phyloP scores from a whole-genome alignment of 768 basidiomycete species.

The Pilatotrama ljubarskyi region DNA sequence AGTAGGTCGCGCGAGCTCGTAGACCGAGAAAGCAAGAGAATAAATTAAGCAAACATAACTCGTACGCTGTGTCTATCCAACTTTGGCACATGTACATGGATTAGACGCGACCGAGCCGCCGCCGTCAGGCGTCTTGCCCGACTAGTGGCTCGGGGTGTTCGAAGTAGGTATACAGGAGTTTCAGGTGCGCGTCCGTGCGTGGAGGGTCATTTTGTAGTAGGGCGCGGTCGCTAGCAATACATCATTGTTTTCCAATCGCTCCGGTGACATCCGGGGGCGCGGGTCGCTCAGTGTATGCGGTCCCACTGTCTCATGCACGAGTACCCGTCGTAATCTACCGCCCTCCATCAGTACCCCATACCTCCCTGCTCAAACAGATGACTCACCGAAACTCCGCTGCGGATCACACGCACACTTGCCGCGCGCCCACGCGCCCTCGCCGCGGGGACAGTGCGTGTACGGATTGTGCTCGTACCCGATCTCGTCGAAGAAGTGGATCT shows the following conservation, averaged over 20 bases:
- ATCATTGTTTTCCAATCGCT: too few relatives aligned
- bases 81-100: too few relatives aligned
- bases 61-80: neutral
- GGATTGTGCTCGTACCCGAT: conserved; percentile 65
- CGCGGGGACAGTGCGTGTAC: conserved; percentile 52
- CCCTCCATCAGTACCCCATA: neutral
- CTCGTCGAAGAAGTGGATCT: conserved; percentile 74
- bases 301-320: conserved; percentile 62
- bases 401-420: conserved; percentile 52
- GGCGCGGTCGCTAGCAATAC: neutral
- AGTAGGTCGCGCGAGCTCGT: too few relatives aligned
- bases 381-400: conserved; percentile 57
- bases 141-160: too few relatives aligned
- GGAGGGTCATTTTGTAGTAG: neutral
- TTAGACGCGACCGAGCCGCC: too few relatives aligned
- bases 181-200: neutral
- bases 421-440: conserved; percentile 36
- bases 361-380: too few relatives aligned
- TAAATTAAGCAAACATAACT: neutral
- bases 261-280: too few relatives aligned
- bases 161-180: too few relatives aligned
- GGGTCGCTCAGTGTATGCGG: conserved; percentile 18
- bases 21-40: neutral
- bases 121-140: too few relatives aligned
- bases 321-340: conserved; percentile 55